A percentile compares a stretch with the other conserved stretches of the same genome.
These are phyloP conservation scores for Penicillium maclennaniae DNA, from an alignment of 495 filamentous ascomycete genomes.

Conservation along the genomic window DNA sequence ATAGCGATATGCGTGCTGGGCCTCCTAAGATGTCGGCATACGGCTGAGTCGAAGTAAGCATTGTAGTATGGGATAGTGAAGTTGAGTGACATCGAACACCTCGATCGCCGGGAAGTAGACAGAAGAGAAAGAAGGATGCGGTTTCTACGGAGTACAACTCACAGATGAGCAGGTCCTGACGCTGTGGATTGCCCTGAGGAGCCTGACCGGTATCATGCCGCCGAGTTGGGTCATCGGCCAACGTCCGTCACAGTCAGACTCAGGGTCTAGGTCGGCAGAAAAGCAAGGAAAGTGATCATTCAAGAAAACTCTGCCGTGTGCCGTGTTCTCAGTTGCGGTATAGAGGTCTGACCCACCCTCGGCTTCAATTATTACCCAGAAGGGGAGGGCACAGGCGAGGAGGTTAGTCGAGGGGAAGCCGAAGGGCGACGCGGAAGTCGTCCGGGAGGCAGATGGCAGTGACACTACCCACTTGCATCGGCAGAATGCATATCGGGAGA, in stretches of 20 bases:
- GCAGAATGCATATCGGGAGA: neutral
- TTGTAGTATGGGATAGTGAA: neutral
- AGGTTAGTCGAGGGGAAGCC: neutral
- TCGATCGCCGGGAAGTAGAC: neutral
- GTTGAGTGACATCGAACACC: neutral
- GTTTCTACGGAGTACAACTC: slow-evolving; percentile 11
- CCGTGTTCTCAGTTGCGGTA: slow-evolving; percentile 3
- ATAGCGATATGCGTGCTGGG: slow-evolving; percentile 15
- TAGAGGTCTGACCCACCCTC: slow-evolving; percentile 9
- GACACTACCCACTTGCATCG: slow-evolving; percentile 1
- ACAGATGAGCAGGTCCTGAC: slow-evolving; percentile 16
- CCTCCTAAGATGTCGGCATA: slow-evolving; percentile 7
- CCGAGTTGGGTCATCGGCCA: slow-evolving; percentile 19
- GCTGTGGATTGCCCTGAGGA: slow-evolving; percentile 10
- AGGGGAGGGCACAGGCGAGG: neutral
- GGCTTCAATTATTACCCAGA: neutral
- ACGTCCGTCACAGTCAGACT: slow-evolving; percentile 12
- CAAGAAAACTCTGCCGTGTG: slow-evolving; percentile 12
- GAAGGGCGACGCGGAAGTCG: slow-evolving; percentile 18
- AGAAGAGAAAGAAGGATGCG: neutral
- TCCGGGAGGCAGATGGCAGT: slow-evolving; percentile 10
- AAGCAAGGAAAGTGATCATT: slow-evolving; percentile 10
- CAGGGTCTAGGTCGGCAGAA: neutral
- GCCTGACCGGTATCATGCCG: slow-evolving; percentile 18
- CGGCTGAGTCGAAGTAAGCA: slow-evolving; percentile 24